phyloP scores from a whole-genome alignment of 768 basidiomycete species.

The Lactarius quietus region DNA sequence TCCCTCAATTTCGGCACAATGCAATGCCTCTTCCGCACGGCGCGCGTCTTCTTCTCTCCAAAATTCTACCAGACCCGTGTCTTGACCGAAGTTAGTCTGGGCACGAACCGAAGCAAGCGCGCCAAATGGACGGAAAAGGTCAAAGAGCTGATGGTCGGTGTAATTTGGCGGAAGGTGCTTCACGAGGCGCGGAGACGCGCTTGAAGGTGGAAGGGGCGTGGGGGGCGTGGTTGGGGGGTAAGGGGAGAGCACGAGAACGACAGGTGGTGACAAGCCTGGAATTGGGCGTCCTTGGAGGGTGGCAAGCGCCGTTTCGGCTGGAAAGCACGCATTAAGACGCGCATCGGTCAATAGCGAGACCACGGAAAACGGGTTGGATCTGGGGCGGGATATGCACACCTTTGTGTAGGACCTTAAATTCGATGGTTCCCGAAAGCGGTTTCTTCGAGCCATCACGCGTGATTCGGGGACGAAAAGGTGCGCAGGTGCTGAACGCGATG shows the following conservation, averaged over 20 bases:
- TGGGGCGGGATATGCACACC: conserved; percentile 43
- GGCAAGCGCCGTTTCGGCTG: conserved; percentile 87
- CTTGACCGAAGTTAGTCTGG: conserved; percentile 71
- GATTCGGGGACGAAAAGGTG: conserved; percentile 79
- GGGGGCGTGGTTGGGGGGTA: conserved; percentile 79
- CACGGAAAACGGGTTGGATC: background rate
- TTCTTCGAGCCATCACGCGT: conserved; percentile 52
- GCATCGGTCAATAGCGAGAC: conserved; percentile 3
- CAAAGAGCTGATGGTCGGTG: conserved; percentile 73
- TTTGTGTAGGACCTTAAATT: conserved; percentile 79
- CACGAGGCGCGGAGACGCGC: conserved; percentile 73
- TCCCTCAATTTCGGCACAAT: conserved; percentile 78
- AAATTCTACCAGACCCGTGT: conserved; percentile 78
- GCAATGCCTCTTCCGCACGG: conserved; percentile 74
- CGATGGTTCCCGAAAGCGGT: conserved; percentile 67
- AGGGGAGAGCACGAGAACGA: conserved; percentile 69
- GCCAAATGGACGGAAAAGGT: conserved; percentile 80
- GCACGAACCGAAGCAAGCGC: conserved; percentile 75
- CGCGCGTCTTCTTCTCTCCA: conserved; percentile 86
- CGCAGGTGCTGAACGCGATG: conserved; percentile 65
- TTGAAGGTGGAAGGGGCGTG: conserved; percentile 69
- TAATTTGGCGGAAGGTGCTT: conserved; percentile 74
- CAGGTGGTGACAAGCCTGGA: conserved; percentile 54
- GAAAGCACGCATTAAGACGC: conserved; percentile 22
- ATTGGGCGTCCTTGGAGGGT: conserved; percentile 76